Evolutionary conservation across 1,139 yeast species (phyloP).

Genomic region (Magnusiomyces tetraspermus): DNA sequence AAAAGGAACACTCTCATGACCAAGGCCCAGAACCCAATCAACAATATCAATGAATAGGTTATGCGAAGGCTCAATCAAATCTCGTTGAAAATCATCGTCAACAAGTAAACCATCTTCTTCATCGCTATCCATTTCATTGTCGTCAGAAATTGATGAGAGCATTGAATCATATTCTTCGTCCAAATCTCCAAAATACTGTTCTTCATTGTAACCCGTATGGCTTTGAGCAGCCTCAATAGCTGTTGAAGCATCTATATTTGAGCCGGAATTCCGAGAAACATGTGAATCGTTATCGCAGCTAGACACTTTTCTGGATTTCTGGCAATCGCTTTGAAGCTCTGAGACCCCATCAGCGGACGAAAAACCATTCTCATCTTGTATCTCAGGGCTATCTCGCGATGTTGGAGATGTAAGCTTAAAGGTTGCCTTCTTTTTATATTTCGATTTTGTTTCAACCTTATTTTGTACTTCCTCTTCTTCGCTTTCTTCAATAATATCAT

Average conservation of each 20-base stretch:
- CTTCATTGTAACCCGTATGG: neutral
- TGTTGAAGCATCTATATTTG: no score
- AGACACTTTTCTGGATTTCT: no score
- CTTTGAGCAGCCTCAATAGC: no score
- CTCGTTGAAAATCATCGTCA: conserved; percentile 14
- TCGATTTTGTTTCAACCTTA: neutral
- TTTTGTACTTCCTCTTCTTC: conserved; percentile 2
- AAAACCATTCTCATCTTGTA: neutral
- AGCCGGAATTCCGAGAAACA: no score
- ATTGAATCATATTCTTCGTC: conserved; percentile 8
- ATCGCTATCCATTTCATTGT: conserved; percentile 6
- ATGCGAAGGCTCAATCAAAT: conserved; percentile 13
- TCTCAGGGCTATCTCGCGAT: neutral
- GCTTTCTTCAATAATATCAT: neutral
- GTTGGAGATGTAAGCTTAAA: neutral
- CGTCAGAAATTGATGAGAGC: conserved; percentile 10
- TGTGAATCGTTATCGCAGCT: no score
- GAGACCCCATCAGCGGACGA: no score
- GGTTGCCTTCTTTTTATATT: neutral
- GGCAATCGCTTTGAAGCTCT: neutral
- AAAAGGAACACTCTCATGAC: conserved; percentile 15
- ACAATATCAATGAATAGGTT: conserved; percentile 21
- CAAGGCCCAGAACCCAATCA: conserved; percentile 26
- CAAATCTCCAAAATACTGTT: neutral
- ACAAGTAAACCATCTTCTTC: conserved; percentile 6